These are phyloP conservation scores for Sophora flavescens DNA, from an alignment of 306 rosid genomes.

Conservation along the genomic window DNA sequence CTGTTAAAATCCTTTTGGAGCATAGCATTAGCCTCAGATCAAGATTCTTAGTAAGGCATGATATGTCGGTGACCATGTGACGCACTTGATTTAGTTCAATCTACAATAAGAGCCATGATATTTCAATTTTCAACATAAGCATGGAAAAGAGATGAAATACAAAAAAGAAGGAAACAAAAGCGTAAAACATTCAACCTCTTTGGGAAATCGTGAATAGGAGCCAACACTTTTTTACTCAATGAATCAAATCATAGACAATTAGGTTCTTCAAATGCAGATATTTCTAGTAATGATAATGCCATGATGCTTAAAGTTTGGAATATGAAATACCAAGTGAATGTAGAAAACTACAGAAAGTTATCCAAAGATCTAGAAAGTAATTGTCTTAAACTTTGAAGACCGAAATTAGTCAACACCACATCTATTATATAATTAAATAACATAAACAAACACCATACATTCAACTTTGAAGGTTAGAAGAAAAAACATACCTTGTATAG, in stretches of 20 bases:
- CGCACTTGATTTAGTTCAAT: constrained; percentile 51
- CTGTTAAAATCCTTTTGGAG: constrained; percentile 43
- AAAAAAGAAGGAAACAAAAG: not conserved
- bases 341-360: not conserved
- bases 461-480: not conserved
- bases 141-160: not conserved
- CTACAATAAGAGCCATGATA: constrained; percentile 37
- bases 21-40: constrained; percentile 65
- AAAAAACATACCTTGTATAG: constrained; percentile 54
- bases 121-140: constrained; percentile 35
- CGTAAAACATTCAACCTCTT: not conserved
- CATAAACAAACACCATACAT: not conserved
- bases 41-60: constrained; percentile 53
- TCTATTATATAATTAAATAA: not conserved
- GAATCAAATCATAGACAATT: not conserved
- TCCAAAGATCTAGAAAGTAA: not conserved
- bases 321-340: not conserved
- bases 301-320: not conserved
- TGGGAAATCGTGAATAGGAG: not conserved
- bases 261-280: not conserved
- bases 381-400: not conserved
- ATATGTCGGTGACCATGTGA: constrained; percentile 57
- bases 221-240: not conserved
- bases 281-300: not conserved
- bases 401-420: not conserved